phyloP scores from a whole-genome alignment of 345 rosid species.

The Arabis hirsuta region DNA sequence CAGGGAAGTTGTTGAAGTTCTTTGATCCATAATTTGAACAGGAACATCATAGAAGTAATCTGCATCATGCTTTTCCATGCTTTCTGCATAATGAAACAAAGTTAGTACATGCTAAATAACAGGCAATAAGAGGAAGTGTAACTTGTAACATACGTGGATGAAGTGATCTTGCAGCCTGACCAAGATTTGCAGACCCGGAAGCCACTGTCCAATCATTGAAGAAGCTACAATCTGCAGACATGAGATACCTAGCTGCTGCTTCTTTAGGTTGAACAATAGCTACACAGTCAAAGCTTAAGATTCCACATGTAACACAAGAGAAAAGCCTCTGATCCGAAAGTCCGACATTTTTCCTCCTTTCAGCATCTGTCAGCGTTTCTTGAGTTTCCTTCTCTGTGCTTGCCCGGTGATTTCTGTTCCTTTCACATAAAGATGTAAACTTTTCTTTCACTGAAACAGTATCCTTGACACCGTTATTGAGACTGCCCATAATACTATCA shows the following conservation, averaged over 20 bases:
- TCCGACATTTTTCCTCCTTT: constrained; percentile 47
- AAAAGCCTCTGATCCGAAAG: constrained; percentile 88
- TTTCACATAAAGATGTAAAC: constrained; percentile 64
- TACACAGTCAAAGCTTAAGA: constrained; percentile 82
- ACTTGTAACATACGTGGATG: constrained; percentile 53
- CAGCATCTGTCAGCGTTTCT: constrained; percentile 36
- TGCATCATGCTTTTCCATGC: constrained; percentile 40
- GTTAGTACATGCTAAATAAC: constrained; percentile 3
- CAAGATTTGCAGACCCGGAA: constrained; percentile 53
- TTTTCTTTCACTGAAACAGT: constrained; percentile 60
- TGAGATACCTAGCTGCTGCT: constrained; percentile 78
- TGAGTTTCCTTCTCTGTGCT: constrained; percentile 42
- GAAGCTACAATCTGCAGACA: constrained; percentile 93
- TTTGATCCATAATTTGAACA: constrained; percentile 52
- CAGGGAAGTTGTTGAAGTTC: constrained; percentile 43
- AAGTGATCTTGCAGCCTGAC: constrained; percentile 45
- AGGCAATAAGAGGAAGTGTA: constrained; percentile 12
- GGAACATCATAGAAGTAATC: constrained; percentile 53
- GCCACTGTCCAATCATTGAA: constrained; percentile 80
- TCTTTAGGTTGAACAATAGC: constrained; percentile 88
- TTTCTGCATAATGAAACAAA: constrained; percentile 52
- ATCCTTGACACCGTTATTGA: constrained; percentile 43
- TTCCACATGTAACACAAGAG: constrained; percentile 91
- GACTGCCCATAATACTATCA: constrained; percentile 25
- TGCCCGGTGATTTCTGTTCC: constrained; percentile 48